These are phyloP conservation scores for Glonium stellatum DNA, from an alignment of 495 filamentous ascomycete species.

Conservation along the genomic window DNA sequence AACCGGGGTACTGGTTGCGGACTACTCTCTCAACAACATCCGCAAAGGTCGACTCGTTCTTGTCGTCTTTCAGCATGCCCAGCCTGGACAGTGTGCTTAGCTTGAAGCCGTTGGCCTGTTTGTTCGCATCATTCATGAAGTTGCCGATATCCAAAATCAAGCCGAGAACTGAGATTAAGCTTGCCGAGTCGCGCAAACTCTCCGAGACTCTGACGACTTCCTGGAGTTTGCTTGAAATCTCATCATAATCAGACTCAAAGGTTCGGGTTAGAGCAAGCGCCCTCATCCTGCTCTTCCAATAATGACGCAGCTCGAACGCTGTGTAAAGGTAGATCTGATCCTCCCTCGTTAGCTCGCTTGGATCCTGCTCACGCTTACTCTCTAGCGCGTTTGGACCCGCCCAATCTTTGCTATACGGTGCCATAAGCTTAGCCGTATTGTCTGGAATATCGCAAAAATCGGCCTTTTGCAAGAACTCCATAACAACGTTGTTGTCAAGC, in stretches of 20 bases:
- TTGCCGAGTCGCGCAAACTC: slow-evolving; percentile 79
- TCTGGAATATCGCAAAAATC: slow-evolving; percentile 89
- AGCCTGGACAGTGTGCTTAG: slow-evolving; percentile 87
- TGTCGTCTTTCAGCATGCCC: slow-evolving; percentile 97
- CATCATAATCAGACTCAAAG: slow-evolving; percentile 85
- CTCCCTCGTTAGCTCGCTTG: slow-evolving; percentile 78
- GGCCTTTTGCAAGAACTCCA: slow-evolving; percentile 92
- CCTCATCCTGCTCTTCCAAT: slow-evolving; percentile 96
- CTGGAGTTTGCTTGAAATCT: slow-evolving; percentile 72
- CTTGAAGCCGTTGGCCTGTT: slow-evolving; percentile 97
- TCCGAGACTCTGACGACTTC: slow-evolving; percentile 82
- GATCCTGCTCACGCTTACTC: slow-evolving; percentile 79
- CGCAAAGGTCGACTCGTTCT: slow-evolving; percentile 93
- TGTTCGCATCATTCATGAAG: slow-evolving; percentile 99
- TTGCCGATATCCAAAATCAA: slow-evolving; percentile 97
- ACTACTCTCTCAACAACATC: slow-evolving; percentile 98
- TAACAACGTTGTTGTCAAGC: slow-evolving; percentile 85
- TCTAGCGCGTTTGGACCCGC: slow-evolving; percentile 78
- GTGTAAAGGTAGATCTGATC: slow-evolving; percentile 93
- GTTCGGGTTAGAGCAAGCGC: slow-evolving; percentile 78
- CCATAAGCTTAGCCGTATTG: slow-evolving; percentile 82
- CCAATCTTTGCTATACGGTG: slow-evolving; percentile 94
- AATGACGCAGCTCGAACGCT: slow-evolving; percentile 91
- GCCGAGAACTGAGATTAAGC: slow-evolving; percentile 90
- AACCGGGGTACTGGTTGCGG: slow-evolving; percentile 90